Evolutionary conservation across 495 filamentous ascomycete species (phyloP), one percentile per base, ranked within the genome.

Genomic region (Penicillium canariense): DNA sequence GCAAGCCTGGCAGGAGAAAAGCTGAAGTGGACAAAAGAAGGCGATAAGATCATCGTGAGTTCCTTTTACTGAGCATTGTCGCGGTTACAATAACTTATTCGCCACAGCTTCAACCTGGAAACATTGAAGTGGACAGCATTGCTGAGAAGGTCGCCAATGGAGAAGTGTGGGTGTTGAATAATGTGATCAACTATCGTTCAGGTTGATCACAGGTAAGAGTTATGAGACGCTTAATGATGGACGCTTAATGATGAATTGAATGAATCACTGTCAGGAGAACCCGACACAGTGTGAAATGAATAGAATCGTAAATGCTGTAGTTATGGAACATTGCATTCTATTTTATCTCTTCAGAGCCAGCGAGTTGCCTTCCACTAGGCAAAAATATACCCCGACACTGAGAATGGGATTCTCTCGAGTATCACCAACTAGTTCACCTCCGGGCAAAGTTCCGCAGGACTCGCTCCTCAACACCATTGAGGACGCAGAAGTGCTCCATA

Each of bases 401-500:
- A 50, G 28, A 34, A 45, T 38, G 11, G 43, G 32, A 48, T 25
- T 23, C 43, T 14, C 20, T 22, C 11, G 9, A 28, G 15, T 28
- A 30, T 11, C n/a, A n/a, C n/a, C 43, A 20, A 57, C 52, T 55
- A 63, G 31, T 56, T 63, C 39, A 58, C 55, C 30, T 65, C 55
- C 8, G 64, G 61, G 64, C 67, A 60, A 71, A 68, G 50, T 77
- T 77, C 17, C 64, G 70, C 65, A 97, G 72, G 51, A 98, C 71
- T 64, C 94, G 81, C 59, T 91, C 81, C 73, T 97, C 91, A 52
- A 97, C 84, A 11, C 86, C 88, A 56, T 94, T 84, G 48, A 97
- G 72, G 36, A 96, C 88, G 61, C 87, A 96, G 61, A 90, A 87
- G 67, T 97, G 92, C 68, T 96, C 91, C 61, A 92, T 79, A 14